Evolutionary conservation across 2,329 filamentous ascomycete genomes (phyloP), one percentile per base, ranked within the genome.

Genomic region (Nemania abortiva): DNA sequence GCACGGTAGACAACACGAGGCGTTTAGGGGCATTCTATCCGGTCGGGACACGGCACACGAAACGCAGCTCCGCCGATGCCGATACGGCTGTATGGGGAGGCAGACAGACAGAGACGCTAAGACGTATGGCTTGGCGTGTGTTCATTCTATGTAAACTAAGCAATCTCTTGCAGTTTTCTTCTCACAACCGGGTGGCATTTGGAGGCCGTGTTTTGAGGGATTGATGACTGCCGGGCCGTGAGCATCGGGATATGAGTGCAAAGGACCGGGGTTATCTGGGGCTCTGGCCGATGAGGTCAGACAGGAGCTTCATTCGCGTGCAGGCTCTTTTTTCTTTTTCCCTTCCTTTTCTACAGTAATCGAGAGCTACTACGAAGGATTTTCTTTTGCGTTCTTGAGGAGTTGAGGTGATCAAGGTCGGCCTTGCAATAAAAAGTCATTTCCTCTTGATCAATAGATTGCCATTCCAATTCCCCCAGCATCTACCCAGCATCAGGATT

Each of bases 81-180:
- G 42, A 47, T 18, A 18, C 42, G 18, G 42, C 15, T 9, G 18
- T 6, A 18, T 15, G n/a, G 42, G 42, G 18, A 47, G 3, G 18
- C 42, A 47, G 42, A 18, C 42, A 70, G 62, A 66, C 69, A 63
- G 58, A 66, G 63, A 64, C 68, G 70, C 65, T 63, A 61, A 56
- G 50, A 64, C 34, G 55, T 20, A 47, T 39, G 45, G 63, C 68
- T 70, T 63, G 56, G 65, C 66, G 70, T 72, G 72, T 73, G 61
- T 74, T 70, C 61, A 74, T 74, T 71, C 64, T 72, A 68, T 77
- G 75, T 77, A 76, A 77, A 76, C 64, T 76, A 75, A 65, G 69
- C 62, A 45, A 53, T 45, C 74, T 70, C 54, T 47, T 47, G 42
- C 42, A 47, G 42, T 47, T 47, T 37, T 47, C 42, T 47, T 70